Evolutionary conservation across 177 flowering plant species (phyloP).

Genomic region (Vitis hybrid): DNA sequence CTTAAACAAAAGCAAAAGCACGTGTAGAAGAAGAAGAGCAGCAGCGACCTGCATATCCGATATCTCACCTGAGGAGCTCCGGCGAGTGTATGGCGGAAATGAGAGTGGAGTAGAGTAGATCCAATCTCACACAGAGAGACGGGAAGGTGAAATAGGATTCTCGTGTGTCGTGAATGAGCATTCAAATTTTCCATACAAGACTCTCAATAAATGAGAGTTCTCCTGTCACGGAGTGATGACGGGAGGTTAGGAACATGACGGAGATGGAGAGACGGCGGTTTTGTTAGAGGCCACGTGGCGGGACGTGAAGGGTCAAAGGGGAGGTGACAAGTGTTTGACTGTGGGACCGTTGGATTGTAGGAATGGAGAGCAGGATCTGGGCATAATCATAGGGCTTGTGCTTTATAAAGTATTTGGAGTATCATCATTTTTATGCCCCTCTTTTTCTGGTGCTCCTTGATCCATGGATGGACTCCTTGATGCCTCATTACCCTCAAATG

Average conservation of each 20-base stretch:
- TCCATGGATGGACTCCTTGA: too few relatives aligned
- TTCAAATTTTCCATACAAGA: conserved; percentile 6
- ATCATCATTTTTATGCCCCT: too few relatives aligned
- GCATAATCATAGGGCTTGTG: neutral
- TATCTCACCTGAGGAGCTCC: too few relatives aligned
- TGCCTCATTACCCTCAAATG: too few relatives aligned
- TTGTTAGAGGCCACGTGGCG: conserved; percentile 6
- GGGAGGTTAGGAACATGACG: neutral
- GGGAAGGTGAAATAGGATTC: conserved; percentile 18
- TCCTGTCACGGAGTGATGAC: neutral
- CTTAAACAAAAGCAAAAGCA: too few relatives aligned
- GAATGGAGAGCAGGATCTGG: conserved; percentile 14
- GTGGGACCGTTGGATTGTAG: conserved; percentile 12
- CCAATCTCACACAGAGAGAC: neutral
- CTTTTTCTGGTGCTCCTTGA: too few relatives aligned
- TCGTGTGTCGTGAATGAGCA: conserved; percentile 20
- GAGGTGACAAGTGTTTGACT: neutral
- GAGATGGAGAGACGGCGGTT: neutral
- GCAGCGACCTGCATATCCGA: neutral
- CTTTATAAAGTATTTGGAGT: neutral
- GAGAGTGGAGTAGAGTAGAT: neutral
- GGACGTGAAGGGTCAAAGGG: neutral
- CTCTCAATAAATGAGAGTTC: conserved; percentile 15
- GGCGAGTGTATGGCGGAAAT: neutral
- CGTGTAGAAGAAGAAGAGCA: too few relatives aligned